These are phyloP conservation scores for Penicillium silybi DNA, from an alignment of 495 filamentous ascomycete species.

Conservation along the genomic window DNA sequence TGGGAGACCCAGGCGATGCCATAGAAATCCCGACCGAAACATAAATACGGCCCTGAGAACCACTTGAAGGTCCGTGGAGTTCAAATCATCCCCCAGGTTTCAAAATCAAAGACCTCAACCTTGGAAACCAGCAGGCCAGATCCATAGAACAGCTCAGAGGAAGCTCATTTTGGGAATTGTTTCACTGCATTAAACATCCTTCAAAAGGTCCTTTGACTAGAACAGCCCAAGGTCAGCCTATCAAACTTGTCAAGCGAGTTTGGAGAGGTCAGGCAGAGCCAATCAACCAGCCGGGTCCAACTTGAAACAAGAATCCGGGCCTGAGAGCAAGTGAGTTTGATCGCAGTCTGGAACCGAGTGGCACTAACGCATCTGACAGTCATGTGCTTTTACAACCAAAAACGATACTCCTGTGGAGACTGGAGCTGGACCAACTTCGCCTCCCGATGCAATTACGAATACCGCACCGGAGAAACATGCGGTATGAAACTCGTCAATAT, in stretches of 20 bases:
- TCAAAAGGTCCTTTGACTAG: constrained; percentile 14
- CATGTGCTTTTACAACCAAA: constrained; percentile 60
- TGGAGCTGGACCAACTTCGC: constrained; percentile 96
- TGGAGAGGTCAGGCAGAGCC: constrained; percentile 25
- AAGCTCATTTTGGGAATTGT: constrained; percentile 21
- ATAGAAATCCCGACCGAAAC: constrained; percentile 34
- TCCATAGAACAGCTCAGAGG: constrained; percentile 22
- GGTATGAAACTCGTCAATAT: constrained; percentile 86
- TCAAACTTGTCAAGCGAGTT: constrained; percentile 31
- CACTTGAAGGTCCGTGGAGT: constrained; percentile 23
- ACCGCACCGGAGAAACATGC: constrained; percentile 96
- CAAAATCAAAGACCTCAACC: constrained; percentile 24
- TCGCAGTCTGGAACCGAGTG: constrained; percentile 15
- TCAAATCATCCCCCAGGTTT: constrained; percentile 34
- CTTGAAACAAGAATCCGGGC: constrained; percentile 36
- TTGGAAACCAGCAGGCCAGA: constrained; percentile 6
- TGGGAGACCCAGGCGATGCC: constrained; percentile 17
- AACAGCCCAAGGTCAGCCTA: constrained; percentile 33
- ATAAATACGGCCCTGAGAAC: constrained; percentile 44
- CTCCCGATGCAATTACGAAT: constrained; percentile 91
- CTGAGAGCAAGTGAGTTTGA: constrained; percentile 35
- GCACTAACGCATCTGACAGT: constrained; percentile 39
- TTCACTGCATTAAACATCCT: constrained; percentile 22
- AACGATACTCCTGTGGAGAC: constrained; percentile 67
- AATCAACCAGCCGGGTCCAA: constrained; percentile 28